Conservation (phyloP, 495 filamentous ascomycete species). For the Amphirosellinia nigrospora region DNA sequence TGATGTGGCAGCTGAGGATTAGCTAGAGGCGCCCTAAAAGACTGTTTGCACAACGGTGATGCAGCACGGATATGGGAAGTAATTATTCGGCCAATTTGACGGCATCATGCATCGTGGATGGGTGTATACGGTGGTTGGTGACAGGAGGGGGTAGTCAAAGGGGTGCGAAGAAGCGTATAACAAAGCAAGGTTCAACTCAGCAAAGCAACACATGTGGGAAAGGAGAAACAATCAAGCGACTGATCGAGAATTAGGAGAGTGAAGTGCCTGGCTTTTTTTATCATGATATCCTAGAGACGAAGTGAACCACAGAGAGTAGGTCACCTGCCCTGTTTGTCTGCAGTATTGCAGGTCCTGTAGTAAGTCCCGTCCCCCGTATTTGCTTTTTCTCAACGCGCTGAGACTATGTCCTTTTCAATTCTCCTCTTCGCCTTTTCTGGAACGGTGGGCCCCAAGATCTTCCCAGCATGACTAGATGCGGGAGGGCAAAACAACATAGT, state of each 20-base stretch:
- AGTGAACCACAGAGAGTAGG: slow-evolving; percentile 11
- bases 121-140: slow-evolving; percentile 28
- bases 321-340: slow-evolving; percentile 23
- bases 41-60: slow-evolving; percentile 52
- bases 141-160: slow-evolving; percentile 20
- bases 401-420: slow-evolving; percentile 17
- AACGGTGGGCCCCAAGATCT: slow-evolving; percentile 27
- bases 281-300: slow-evolving; percentile 22
- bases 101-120: slow-evolving; percentile 53
- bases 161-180: slow-evolving; percentile 14
- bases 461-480: slow-evolving; percentile 22
- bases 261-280: slow-evolving; percentile 20
- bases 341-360: slow-evolving; percentile 9
- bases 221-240: slow-evolving; percentile 14
- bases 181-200: slow-evolving; percentile 5
- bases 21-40: slow-evolving; percentile 40
- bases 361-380: slow-evolving; percentile 17
- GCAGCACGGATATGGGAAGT: slow-evolving; percentile 45
- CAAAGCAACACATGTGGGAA: slow-evolving; percentile 26
- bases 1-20: slow-evolving; percentile 56
- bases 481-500: slow-evolving; percentile 20
- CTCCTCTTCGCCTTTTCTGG: slow-evolving; percentile 19
- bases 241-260: slow-evolving; percentile 6
- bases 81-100: slow-evolving; percentile 46
- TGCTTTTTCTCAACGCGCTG: slow-evolving; percentile 28